Percentiles rank a stretch among this genome's conserved stretches.
These are phyloP conservation scores for Luvunga scandens DNA, from an alignment of 345 rosid species.

Conservation along the genomic window DNA sequence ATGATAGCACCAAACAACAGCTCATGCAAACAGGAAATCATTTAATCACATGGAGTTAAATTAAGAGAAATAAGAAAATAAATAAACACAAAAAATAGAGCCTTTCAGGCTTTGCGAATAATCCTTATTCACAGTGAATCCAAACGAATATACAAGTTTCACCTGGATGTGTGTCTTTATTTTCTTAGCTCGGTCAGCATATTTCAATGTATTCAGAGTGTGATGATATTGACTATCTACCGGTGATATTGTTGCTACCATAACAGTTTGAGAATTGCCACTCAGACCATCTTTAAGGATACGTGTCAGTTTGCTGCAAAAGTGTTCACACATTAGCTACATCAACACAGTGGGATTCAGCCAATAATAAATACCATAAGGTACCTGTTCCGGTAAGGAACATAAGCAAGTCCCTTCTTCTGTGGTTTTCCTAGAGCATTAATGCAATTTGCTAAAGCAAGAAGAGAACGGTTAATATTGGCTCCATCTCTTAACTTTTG, in stretches of 20 bases:
- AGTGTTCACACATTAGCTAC: conserved; percentile 9
- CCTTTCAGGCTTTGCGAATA: background rate
- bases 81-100: background rate
- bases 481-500: conserved; percentile 97
- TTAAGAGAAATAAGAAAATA: background rate
- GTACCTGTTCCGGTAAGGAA: conserved; percentile 95
- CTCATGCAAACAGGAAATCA: background rate
- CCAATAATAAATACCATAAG: conserved; percentile 6
- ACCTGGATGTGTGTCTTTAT: conserved; percentile 91
- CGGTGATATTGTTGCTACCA: conserved; percentile 87
- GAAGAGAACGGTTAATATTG: conserved; percentile 86
- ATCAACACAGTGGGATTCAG: background rate
- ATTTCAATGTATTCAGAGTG: conserved; percentile 87
- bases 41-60: background rate
- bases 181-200: conserved; percentile 98
- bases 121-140: background rate
- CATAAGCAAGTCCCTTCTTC: conserved; percentile 96
- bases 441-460: conserved; percentile 94
- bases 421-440: conserved; percentile 93
- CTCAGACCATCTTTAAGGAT: conserved; percentile 98
- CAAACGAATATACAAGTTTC: conserved; percentile 7
- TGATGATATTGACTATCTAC: conserved; percentile 65
- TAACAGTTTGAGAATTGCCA: conserved; percentile 94
- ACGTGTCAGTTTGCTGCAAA: conserved; percentile 73
- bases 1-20: too few species aligned